Conservation (phyloP, 2,329 filamentous ascomycete genomes). For the Penicillium expansum region DNA sequence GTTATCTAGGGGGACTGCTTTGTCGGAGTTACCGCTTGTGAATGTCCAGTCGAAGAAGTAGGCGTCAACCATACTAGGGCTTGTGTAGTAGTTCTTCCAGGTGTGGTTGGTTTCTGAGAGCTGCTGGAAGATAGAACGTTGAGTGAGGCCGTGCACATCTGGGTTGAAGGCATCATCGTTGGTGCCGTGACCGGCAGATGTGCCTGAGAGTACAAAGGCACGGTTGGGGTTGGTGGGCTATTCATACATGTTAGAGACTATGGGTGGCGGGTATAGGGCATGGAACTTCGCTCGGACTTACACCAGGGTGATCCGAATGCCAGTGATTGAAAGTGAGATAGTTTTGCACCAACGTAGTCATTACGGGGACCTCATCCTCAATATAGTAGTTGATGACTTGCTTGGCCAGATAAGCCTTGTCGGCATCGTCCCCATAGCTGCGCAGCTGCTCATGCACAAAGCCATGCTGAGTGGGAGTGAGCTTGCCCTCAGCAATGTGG, state of each 20-base stretch:
- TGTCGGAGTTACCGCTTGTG: slow-evolving; percentile 26
- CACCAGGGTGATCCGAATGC: slow-evolving; percentile 45
- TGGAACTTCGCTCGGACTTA: slow-evolving; percentile 27
- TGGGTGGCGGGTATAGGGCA: background rate
- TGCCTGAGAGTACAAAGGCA: slow-evolving; percentile 31
- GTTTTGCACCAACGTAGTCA: slow-evolving; percentile 42
- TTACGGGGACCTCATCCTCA: slow-evolving; percentile 43
- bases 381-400: slow-evolving; percentile 49
- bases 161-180: slow-evolving; percentile 32
- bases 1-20: slow-evolving; percentile 30
- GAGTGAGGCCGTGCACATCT: slow-evolving; percentile 24
- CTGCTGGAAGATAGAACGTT: slow-evolving; percentile 43
- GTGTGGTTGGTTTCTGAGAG: slow-evolving; percentile 32
- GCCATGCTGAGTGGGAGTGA: slow-evolving; percentile 35
- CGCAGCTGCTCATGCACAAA: slow-evolving; percentile 46
- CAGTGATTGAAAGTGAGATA: slow-evolving; percentile 48
- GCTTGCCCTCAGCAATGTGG: slow-evolving; percentile 33
- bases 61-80: slow-evolving; percentile 29
- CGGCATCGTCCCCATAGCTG: slow-evolving; percentile 32
- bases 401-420: slow-evolving; percentile 32
- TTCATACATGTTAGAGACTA: slow-evolving; percentile 3
- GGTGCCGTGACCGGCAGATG: slow-evolving; percentile 33
- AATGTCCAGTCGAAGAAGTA: slow-evolving; percentile 38
- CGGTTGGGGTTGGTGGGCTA: slow-evolving; percentile 49
- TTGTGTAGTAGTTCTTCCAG: slow-evolving; percentile 38